A percentile compares a stretch with the other conserved stretches of the same genome.
phyloP scores from a whole-genome alignment of 495 filamentous ascomycete species.

The Hypoxylon fragiforme region DNA sequence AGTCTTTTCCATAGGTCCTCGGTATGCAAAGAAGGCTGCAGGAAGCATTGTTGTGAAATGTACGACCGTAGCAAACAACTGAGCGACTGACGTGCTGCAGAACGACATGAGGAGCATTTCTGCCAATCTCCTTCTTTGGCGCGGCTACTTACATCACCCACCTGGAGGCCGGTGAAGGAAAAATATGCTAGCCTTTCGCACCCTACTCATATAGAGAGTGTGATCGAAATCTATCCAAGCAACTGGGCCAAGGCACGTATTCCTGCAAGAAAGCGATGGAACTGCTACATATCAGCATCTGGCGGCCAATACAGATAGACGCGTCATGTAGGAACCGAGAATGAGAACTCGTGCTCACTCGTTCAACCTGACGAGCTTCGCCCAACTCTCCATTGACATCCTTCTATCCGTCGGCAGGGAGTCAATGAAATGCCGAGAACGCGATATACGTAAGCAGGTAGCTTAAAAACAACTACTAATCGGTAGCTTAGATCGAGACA shows the following conservation, averaged over 20 bases:
- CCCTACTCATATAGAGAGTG: neutral
- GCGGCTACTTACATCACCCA: conserved; percentile 3
- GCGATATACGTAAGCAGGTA: neutral
- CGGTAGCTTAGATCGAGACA: conserved; percentile 7
- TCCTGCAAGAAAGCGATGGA: conserved; percentile 3
- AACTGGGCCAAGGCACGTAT: conserved; percentile 2
- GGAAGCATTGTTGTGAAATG: conserved; percentile 9
- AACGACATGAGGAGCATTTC: conserved; percentile 9
- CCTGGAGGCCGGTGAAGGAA: conserved; percentile 9
- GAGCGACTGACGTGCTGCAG: conserved; percentile 6
- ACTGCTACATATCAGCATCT: conserved; percentile 4
- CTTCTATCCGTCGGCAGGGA: neutral
- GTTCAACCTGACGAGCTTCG: conserved; percentile 3
- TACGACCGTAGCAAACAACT: conserved; percentile 18
- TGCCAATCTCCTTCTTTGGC: conserved; percentile 13
- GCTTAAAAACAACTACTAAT: conserved; percentile 1
- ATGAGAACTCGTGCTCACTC: neutral
- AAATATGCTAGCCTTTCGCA: neutral
- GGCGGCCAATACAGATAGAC: neutral
- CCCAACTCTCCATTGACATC: neutral
- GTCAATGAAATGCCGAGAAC: neutral
- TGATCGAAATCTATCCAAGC: neutral
- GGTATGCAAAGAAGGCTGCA: conserved; percentile 25
- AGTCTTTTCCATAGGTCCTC: neutral
- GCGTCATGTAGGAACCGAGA: neutral